Base-by-base conservation (phyloP, 1,284 basidiomycete genomes). In the Phylloporus sp. region DNA sequence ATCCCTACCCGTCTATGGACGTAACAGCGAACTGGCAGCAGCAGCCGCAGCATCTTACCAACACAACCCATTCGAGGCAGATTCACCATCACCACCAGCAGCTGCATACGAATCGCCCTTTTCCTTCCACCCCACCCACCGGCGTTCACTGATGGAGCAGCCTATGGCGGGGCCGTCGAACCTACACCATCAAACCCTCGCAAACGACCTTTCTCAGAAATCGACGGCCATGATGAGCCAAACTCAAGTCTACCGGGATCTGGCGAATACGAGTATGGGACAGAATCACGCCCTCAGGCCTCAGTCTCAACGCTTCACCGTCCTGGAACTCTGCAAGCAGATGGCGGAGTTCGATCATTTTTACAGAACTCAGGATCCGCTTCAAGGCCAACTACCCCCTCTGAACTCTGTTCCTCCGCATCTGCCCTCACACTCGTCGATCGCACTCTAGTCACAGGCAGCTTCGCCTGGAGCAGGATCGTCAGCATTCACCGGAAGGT, bases 71-170 rank as follows among this genome's bases (percentile, higher is more conserved):
- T 78, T 78, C 78, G 78, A 80, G 74, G 62, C 78, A 72, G 73
- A 76, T 73, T 72, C 75, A 69, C 71, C 74, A 72, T 74, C 75
- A 67, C 69, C 74, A 68, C 70, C 74, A 70, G 60, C 72, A 71
- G 68, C 67, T 66, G 25, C 78, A 73, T 80, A 80, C 80, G 86
- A 88, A 77, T 89, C 88, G 70, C 92, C 92, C 68, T 93, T 93
- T 89, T 92, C 87, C 82, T 93, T 92, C 90, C 88, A 91, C 85
- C 87, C 91, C n/a, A n/a, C n/a, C n/a, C n/a, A 75, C 91, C 90
- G 77, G 80, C 84, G 71, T 80, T 84, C 85, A 72, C 83, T 81
- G 79, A 82, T 70, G 73, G 79, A 75, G 23, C 75, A 73, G 47
- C 68, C 68, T 73, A 68, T 71, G 63, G 59, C 71, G 68, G 78